Percentiles rank a stretch among this genome's conserved stretches.
Conservation (phyloP, 176 grass and related monocot species). For the Oryza longistaminata region DNA sequence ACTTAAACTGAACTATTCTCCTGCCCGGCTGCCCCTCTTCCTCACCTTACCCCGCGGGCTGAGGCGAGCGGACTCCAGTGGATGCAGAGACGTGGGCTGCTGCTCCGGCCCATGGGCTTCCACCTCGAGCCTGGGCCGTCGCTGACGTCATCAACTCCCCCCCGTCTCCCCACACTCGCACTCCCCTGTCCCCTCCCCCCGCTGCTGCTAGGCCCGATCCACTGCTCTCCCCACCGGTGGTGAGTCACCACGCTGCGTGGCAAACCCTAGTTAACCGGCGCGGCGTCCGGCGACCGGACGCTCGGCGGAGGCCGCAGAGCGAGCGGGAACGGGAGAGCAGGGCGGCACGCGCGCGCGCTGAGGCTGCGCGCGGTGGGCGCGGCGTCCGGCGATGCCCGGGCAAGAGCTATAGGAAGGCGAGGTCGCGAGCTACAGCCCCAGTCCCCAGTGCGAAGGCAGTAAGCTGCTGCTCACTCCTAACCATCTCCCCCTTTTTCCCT, state of each 20-base stretch:
- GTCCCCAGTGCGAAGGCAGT: neutral
- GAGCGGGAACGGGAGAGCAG: neutral
- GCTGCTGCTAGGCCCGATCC: too few relatives aligned
- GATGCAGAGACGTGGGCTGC: too few relatives aligned
- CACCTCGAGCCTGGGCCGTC: neutral
- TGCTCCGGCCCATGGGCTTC: too few relatives aligned
- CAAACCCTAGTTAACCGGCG: neutral
- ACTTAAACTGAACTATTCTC: too few relatives aligned
- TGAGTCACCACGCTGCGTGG: neutral
- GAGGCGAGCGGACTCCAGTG: too few relatives aligned
- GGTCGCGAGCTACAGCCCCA: neutral
- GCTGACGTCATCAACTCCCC: too few relatives aligned
- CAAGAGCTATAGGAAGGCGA: neutral
- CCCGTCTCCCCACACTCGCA: too few relatives aligned
- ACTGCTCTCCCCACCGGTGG: neutral
- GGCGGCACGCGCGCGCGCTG: too few relatives aligned
- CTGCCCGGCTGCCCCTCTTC: too few relatives aligned
- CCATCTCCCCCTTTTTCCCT: neutral
- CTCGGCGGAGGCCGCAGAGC: neutral
- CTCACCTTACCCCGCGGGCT: too few relatives aligned
- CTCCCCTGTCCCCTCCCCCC: too few relatives aligned
- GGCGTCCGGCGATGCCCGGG: neutral
- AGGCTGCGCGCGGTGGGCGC: too few relatives aligned
- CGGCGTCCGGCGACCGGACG: neutral
- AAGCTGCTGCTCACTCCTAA: neutral